Percentiles rank a stretch among this genome's conserved stretches.
Conservation (phyloP, 768 basidiomycete species). For the Tulasnella sp. region DNA sequence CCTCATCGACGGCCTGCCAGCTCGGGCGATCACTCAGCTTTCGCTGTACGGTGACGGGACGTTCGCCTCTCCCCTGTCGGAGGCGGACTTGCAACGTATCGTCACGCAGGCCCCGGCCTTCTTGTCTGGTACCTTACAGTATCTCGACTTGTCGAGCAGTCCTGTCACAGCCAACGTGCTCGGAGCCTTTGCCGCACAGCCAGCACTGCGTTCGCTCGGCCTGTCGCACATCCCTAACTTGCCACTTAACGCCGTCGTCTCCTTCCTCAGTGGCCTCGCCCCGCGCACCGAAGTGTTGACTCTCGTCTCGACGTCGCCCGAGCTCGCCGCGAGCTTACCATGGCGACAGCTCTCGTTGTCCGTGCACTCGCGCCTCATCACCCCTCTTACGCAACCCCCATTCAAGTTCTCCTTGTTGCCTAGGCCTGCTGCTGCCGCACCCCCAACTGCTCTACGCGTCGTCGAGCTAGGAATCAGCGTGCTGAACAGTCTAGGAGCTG, state of each 20-base stretch:
- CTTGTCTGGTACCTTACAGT: slow-evolving; percentile 56
- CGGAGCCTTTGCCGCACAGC: slow-evolving; percentile 48
- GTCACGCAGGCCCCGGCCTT: slow-evolving; percentile 72
- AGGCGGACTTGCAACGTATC: slow-evolving; percentile 54
- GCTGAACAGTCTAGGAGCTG: slow-evolving; percentile 60
- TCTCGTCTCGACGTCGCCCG: slow-evolving; percentile 60
- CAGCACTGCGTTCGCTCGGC: slow-evolving; percentile 73
- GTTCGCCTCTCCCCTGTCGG: slow-evolving; percentile 59
- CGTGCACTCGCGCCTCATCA: slow-evolving; percentile 66
- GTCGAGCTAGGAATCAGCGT: slow-evolving; percentile 71
- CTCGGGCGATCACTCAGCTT: slow-evolving; percentile 54
- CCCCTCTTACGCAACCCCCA: slow-evolving; percentile 68
- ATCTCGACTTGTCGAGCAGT: slow-evolving; percentile 82
- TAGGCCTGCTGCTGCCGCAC: slow-evolving; percentile 31
- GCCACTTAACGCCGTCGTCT: slow-evolving; percentile 48
- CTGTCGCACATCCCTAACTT: slow-evolving; percentile 75
- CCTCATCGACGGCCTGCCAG: slow-evolving; percentile 55
- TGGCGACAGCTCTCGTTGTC: slow-evolving; percentile 61
- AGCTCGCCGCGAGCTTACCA: slow-evolving; percentile 40
- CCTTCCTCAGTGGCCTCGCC: slow-evolving; percentile 59
- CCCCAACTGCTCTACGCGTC: slow-evolving; percentile 64
- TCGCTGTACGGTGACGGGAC: slow-evolving; percentile 85
- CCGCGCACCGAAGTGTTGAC: slow-evolving; percentile 78
- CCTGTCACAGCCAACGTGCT: slow-evolving; percentile 46
- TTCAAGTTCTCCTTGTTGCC: slow-evolving; percentile 49